phyloP scores from a whole-genome alignment of 2,329 filamentous ascomycete genomes.

The Fusarium nurragi region DNA sequence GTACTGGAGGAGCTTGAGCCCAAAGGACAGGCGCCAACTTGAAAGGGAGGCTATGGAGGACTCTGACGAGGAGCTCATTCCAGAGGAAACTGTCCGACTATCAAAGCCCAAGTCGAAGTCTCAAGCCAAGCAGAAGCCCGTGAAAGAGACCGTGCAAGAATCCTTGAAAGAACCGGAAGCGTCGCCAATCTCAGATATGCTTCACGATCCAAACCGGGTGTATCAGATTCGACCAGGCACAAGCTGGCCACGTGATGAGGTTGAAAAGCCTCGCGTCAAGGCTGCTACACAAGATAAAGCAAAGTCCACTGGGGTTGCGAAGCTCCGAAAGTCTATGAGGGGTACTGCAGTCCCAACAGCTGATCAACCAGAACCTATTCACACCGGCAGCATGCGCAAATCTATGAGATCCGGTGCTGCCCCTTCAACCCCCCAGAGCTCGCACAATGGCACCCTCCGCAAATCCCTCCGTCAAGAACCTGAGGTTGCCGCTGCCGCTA shows the following conservation, averaged over 20 bases:
- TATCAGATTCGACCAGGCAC: conserved; percentile 55
- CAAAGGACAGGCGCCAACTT: conserved; percentile 69
- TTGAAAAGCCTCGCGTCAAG: conserved; percentile 10
- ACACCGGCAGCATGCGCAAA: conserved; percentile 47
- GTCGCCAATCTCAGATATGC: conserved; percentile 14
- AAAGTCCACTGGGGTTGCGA: conserved; percentile 18
- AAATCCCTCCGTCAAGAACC: conserved; percentile 38
- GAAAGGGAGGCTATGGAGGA: conserved; percentile 67
- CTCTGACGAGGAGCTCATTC: conserved; percentile 57
- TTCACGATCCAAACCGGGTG: conserved; percentile 36
- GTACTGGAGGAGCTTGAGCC: conserved; percentile 74
- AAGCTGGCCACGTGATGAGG: conserved; percentile 41
- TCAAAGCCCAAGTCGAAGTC: conserved; percentile 45
- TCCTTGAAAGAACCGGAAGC: conserved; percentile 10
- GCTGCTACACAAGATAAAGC: not conserved
- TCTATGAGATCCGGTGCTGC: conserved; percentile 45
- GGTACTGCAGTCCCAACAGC: conserved; percentile 40
- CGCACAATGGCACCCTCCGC: conserved; percentile 29
- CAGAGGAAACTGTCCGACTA: conserved; percentile 41
- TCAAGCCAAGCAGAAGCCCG: conserved; percentile 49
- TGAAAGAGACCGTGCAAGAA: conserved; percentile 13
- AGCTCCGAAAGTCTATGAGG: conserved; percentile 61
- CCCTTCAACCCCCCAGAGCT: conserved; percentile 5
- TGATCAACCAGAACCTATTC: conserved; percentile 17
- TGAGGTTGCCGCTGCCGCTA: conserved; percentile 6